phyloP scores from a whole-genome alignment of 305 asterid species.

The Fraxinus angustifolia region DNA sequence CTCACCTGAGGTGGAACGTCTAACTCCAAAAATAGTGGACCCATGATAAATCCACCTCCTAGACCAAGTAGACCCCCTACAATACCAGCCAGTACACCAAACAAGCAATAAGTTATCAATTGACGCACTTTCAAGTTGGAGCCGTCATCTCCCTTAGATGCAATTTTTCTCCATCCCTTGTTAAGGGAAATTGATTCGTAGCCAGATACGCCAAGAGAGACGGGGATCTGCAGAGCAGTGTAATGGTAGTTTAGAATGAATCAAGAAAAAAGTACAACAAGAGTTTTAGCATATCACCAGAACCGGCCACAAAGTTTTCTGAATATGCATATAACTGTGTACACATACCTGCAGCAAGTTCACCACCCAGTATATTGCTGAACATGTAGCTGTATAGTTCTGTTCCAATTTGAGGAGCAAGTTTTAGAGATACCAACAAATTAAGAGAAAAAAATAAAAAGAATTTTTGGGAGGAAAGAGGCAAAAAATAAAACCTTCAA shows the following conservation, averaged over 20 bases:
- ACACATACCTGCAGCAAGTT: constrained; percentile 77
- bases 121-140: constrained; percentile 58
- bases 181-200: constrained; percentile 66
- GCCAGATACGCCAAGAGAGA: constrained; percentile 64
- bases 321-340: neutral
- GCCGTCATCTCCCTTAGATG: constrained; percentile 72
- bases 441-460: constrained; percentile 5
- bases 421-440: constrained; percentile 17
- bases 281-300: neutral
- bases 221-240: constrained; percentile 61
- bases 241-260: neutral
- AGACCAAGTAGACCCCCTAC: constrained; percentile 97
- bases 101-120: constrained; percentile 57
- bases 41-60: constrained; percentile 98
- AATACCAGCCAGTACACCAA: constrained; percentile 76
- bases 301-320: neutral
- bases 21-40: constrained; percentile 85
- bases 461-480: neutral
- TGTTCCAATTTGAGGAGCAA: constrained; percentile 39
- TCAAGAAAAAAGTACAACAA: neutral
- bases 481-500: constrained; percentile 50
- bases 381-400: constrained; percentile 64
- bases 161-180: constrained; percentile 79
- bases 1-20: constrained; percentile 93
- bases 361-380: constrained; percentile 74